Conservation (phyloP, 768 basidiomycete species). For the Pisolithus marmoratus region DNA sequence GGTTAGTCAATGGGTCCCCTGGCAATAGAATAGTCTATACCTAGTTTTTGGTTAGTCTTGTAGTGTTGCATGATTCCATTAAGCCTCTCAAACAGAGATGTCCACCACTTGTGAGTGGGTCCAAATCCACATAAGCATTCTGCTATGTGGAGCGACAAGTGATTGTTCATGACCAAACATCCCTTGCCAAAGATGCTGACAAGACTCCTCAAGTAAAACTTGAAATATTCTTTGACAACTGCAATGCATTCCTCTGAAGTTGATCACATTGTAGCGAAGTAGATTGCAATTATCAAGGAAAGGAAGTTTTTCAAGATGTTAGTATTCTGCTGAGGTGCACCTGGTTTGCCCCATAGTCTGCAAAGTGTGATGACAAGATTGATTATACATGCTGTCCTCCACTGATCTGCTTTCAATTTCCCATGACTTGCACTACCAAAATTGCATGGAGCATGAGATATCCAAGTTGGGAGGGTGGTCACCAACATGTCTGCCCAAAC, state of each 20-base stretch:
- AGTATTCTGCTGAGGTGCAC: neutral
- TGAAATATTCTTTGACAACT: neutral
- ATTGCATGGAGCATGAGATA: constrained; percentile 24
- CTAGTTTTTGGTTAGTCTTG: constrained; percentile 18
- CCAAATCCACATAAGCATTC: constrained; percentile 23
- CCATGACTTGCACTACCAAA: constrained; percentile 28
- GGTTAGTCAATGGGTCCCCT: no score
- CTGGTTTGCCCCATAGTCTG: constrained; percentile 20
- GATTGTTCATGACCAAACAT: constrained; percentile 27
- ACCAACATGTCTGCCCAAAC: constrained; percentile 2
- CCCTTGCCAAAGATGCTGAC: neutral
- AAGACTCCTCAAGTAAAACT: neutral
- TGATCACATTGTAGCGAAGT: neutral
- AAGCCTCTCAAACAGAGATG: constrained; percentile 25
- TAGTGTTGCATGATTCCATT: constrained; percentile 26
- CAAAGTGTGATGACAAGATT: constrained; percentile 25
- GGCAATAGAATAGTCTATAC: no score
- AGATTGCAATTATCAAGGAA: neutral
- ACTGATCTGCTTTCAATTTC: constrained; percentile 31
- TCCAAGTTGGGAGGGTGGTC: constrained; percentile 13
- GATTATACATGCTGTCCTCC: constrained; percentile 14
- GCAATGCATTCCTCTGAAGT: neutral
- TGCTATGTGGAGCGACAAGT: constrained; percentile 34
- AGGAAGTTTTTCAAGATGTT: neutral
- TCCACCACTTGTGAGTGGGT: constrained; percentile 22